These are phyloP conservation scores for Tilletia indica DNA, from an alignment of 1,284 basidiomycete genomes.

Conservation along the genomic window DNA sequence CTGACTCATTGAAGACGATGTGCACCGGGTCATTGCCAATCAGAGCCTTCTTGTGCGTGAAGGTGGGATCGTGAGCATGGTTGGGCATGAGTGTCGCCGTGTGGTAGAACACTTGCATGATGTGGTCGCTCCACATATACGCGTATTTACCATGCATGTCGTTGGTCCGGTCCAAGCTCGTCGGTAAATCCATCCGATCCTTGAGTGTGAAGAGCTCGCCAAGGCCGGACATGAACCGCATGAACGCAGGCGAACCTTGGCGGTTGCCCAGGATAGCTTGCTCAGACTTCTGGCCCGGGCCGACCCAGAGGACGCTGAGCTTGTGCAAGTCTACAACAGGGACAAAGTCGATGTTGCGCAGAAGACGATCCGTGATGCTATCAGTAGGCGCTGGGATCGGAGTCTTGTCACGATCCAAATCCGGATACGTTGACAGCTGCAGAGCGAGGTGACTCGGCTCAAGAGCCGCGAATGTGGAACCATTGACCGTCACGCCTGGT, in stretches of 20 bases:
- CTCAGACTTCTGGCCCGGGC: slow-evolving; percentile 81
- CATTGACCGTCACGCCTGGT: not conserved
- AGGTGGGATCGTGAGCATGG: slow-evolving; percentile 38
- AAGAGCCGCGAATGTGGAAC: slow-evolving; percentile 51
- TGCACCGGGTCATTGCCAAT: slow-evolving; percentile 56
- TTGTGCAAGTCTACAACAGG: slow-evolving; percentile 98
- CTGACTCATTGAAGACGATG: slow-evolving; percentile 84
- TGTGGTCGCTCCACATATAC: slow-evolving; percentile 99
- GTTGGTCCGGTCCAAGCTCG: slow-evolving; percentile 79
- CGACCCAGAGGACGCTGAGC: slow-evolving; percentile 93
- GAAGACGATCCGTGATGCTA: slow-evolving; percentile 64
- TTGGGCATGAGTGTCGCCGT: slow-evolving; percentile 96
- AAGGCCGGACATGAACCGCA: slow-evolving; percentile 83
- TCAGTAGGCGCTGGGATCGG: slow-evolving; percentile 60
- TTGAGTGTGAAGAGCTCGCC: slow-evolving; percentile 86
- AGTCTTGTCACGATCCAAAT: slow-evolving; percentile 52
- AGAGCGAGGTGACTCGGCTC: slow-evolving; percentile 79
- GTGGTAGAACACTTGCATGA: slow-evolving; percentile 91
- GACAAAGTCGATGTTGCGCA: slow-evolving; percentile 75
- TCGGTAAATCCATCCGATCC: slow-evolving; percentile 78
- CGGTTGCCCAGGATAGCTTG: slow-evolving; percentile 83
- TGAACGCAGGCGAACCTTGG: slow-evolving; percentile 91
- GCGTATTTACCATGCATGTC: slow-evolving; percentile 61
- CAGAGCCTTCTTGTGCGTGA: slow-evolving; percentile 48
- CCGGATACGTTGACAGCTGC: slow-evolving; percentile 67